Conservation (phyloP, 1,284 basidiomycete species). For the Naganishia sp. region DNA sequence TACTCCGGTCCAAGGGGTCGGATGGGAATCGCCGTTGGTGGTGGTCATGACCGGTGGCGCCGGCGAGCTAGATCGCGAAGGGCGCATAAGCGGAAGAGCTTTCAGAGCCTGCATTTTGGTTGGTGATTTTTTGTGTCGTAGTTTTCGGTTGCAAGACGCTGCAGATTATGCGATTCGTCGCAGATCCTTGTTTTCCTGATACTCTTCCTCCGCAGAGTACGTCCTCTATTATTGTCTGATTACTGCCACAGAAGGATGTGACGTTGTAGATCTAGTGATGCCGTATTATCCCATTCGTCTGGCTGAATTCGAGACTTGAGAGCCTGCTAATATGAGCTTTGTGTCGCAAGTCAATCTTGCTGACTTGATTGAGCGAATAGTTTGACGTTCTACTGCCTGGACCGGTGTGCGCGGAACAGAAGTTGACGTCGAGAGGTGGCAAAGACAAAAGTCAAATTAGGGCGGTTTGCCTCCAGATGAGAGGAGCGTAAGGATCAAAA, state of each 20-base stretch:
- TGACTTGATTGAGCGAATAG: not conserved
- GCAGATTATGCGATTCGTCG: not conserved
- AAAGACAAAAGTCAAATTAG: slow-evolving; percentile 24
- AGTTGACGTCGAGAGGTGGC: not conserved
- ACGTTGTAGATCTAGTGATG: slow-evolving; percentile 7
- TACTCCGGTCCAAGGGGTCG: slow-evolving; percentile 33
- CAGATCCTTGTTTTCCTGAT: not conserved
- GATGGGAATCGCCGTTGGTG: slow-evolving; percentile 29
- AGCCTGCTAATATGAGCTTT: not conserved
- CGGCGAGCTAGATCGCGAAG: slow-evolving; percentile 51
- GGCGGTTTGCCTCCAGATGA: slow-evolving; percentile 32
- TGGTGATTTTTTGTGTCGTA: slow-evolving; percentile 1
- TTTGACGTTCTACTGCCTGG: not conserved
- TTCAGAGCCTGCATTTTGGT: slow-evolving; percentile 52
- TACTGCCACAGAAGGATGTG: slow-evolving; percentile 10
- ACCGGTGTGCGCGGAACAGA: not conserved
- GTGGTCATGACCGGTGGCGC: slow-evolving; percentile 39
- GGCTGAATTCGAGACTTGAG: not conserved
- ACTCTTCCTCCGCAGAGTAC: not conserved
- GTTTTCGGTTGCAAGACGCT: not conserved
- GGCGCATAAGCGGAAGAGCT: slow-evolving; percentile 53
- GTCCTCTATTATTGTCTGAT: not conserved
- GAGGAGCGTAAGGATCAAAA: slow-evolving; percentile 28
- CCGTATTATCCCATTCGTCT: slow-evolving; percentile 41
- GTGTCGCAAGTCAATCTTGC: not conserved